These are phyloP conservation scores for Rhamnella rubrinervis DNA, from an alignment of 331 rosid species.

Conservation along the genomic window DNA sequence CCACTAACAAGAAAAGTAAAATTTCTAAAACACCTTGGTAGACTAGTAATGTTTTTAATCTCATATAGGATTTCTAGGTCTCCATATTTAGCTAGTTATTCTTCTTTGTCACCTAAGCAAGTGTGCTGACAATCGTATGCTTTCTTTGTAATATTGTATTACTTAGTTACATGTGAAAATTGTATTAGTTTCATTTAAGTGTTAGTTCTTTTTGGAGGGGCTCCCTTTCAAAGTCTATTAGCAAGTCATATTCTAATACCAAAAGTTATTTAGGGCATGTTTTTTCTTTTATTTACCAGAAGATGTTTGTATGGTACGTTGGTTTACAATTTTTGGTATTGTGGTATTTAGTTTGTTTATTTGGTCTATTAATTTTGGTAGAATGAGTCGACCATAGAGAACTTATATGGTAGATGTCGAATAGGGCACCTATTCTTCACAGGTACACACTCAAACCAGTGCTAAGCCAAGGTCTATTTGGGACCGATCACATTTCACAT, in stretches of 20 bases:
- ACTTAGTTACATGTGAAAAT: slow-evolving; percentile 18
- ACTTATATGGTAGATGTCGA: no score
- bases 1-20: background rate
- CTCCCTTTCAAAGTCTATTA: slow-evolving; percentile 55
- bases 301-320: no score
- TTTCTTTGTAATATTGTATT: slow-evolving; percentile 3
- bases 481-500: no score
- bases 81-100: slow-evolving; percentile 42
- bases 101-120: slow-evolving; percentile 48
- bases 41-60: background rate
- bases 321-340: no score
- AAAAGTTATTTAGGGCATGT: slow-evolving; percentile 58
- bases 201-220: slow-evolving; percentile 31
- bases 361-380: no score
- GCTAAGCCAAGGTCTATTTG: no score
- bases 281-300: no score
- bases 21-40: background rate
- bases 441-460: no score
- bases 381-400: no score
- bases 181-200: slow-evolving; percentile 13
- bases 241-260: slow-evolving; percentile 52
- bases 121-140: slow-evolving; percentile 7
- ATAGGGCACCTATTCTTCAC: no score
- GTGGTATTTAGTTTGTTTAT: no score
- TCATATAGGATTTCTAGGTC: slow-evolving; percentile 53